Evolutionary conservation across 192 early-diverging fungal genomes (phyloP).

Genomic region (Coemansia sp.): DNA sequence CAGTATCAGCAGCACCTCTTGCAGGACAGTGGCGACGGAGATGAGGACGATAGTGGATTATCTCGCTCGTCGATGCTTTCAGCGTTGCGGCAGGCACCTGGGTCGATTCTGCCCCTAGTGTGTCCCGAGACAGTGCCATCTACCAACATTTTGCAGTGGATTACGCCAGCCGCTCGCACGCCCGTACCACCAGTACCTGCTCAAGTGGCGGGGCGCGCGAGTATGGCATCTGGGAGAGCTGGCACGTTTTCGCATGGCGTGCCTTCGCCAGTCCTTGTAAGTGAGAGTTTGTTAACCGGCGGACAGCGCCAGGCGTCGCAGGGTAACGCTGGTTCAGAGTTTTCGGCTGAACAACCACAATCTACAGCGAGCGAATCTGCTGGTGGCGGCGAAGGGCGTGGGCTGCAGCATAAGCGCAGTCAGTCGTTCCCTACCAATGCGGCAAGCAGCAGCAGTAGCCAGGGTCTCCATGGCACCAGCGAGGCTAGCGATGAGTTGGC

Average conservation of each 20-base stretch:
- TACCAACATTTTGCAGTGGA: slow-evolving; percentile 55
- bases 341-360: neutral
- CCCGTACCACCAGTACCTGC: slow-evolving; percentile 17
- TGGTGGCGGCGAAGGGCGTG: slow-evolving; percentile 8
- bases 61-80: slow-evolving; percentile 19
- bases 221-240: slow-evolving; percentile 25
- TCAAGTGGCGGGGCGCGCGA: slow-evolving; percentile 14
- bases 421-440: slow-evolving; percentile 41
- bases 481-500: neutral
- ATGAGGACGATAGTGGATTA: slow-evolving; percentile 15
- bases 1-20: slow-evolving; percentile 50
- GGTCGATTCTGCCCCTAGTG: slow-evolving; percentile 54
- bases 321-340: neutral
- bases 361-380: neutral
- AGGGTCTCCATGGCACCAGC: slow-evolving; percentile 9
- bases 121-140: slow-evolving; percentile 54
- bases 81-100: slow-evolving; percentile 44
- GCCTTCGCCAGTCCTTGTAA: neutral
- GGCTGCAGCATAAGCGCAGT: slow-evolving; percentile 49
- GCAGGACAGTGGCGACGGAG: neutral
- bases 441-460: neutral
- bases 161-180: slow-evolving; percentile 40
- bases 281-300: neutral
- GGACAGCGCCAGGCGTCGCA: slow-evolving; percentile 15
- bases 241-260: slow-evolving; percentile 43